Conservation (phyloP, 768 basidiomycete genomes). For the Pilatotrama ljubarskyi region DNA sequence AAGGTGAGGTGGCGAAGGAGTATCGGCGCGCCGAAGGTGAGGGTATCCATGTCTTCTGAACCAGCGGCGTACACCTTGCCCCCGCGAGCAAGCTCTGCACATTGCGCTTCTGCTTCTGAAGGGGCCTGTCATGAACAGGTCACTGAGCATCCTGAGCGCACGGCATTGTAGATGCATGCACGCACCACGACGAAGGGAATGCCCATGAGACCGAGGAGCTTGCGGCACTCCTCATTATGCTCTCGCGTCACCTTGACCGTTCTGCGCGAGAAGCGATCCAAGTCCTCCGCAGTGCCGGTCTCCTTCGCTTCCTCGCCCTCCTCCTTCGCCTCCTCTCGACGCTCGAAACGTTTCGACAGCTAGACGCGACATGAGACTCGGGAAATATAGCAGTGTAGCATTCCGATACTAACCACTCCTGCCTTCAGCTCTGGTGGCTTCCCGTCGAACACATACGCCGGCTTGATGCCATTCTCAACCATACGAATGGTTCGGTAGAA, state of each 20-base stretch:
- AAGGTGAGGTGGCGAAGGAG: conserved; percentile 96
- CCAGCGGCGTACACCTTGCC: conserved; percentile 98
- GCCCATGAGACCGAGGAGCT: conserved; percentile 89
- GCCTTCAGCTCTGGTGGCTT: conserved; percentile 98
- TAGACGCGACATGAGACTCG: conserved; percentile 32
- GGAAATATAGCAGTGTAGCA: too few relatives aligned
- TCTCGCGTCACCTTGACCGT: conserved; percentile 94
- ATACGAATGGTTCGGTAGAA: conserved; percentile 98
- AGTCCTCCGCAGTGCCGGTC: conserved; percentile 87
- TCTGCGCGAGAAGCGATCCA: conserved; percentile 86
- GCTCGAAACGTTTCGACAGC: conserved; percentile 96
- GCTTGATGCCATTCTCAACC: conserved; percentile 98
- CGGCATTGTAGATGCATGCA: conserved; percentile 8
- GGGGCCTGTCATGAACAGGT: conserved; percentile 64
- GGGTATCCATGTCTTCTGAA: conserved; percentile 99
- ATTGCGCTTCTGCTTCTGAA: conserved; percentile 98
- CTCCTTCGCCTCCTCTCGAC: conserved; percentile 89
- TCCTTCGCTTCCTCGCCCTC: conserved; percentile 97
- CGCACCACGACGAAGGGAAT: conserved; percentile 91
- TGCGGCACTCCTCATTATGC: conserved; percentile 94
- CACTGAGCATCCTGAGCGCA: neutral
- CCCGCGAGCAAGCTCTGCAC: conserved; percentile 95
- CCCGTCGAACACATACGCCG: conserved; percentile 97
- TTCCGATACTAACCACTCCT: conserved; percentile 75
- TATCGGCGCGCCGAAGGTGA: conserved; percentile 92